Evolutionary conservation across 1,284 basidiomycete species (phyloP).

Genomic region (Fistulina hepatica): DNA sequence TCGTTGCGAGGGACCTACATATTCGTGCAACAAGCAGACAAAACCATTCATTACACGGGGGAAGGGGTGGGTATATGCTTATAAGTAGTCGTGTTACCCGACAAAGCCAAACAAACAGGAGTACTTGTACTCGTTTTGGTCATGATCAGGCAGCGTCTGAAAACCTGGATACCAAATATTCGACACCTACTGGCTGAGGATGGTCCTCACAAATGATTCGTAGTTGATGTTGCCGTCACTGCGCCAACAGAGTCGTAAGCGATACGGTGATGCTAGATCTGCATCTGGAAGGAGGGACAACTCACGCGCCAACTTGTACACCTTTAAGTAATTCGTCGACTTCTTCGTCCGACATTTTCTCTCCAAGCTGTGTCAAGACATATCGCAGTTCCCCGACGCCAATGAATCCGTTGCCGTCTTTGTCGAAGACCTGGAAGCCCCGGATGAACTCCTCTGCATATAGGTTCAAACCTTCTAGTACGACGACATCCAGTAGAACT

Average conservation of each 20-base stretch:
- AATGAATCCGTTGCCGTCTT: conserved; percentile 95
- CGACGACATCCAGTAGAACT: conserved; percentile 18
- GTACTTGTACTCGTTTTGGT: too few species aligned
- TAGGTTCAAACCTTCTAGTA: background rate
- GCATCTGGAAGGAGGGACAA: conserved; percentile 14
- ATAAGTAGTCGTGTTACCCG: too few species aligned
- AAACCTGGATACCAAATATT: too few species aligned
- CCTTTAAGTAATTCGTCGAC: conserved; percentile 97
- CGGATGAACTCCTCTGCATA: conserved; percentile 99
- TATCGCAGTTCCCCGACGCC: conserved; percentile 85
- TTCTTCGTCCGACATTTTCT: conserved; percentile 97
- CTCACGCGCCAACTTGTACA: conserved; percentile 77
- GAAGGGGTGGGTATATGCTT: too few species aligned
- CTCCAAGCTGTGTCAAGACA: conserved; percentile 90
- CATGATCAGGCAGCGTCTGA: too few species aligned
- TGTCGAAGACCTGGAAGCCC: conserved; percentile 98
- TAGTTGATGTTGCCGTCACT: conserved; percentile 98
- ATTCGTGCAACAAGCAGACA: too few species aligned
- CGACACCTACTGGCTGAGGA: conserved; percentile 78
- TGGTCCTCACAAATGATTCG: conserved; percentile 89
- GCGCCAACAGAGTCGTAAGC: conserved; percentile 7
- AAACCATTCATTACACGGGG: too few species aligned
- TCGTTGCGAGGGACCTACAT: too few species aligned
- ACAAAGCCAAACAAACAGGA: too few species aligned
- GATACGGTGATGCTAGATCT: background rate